Conservation (phyloP, 805 yeast genomes). For the Candida broadrunensis region DNA sequence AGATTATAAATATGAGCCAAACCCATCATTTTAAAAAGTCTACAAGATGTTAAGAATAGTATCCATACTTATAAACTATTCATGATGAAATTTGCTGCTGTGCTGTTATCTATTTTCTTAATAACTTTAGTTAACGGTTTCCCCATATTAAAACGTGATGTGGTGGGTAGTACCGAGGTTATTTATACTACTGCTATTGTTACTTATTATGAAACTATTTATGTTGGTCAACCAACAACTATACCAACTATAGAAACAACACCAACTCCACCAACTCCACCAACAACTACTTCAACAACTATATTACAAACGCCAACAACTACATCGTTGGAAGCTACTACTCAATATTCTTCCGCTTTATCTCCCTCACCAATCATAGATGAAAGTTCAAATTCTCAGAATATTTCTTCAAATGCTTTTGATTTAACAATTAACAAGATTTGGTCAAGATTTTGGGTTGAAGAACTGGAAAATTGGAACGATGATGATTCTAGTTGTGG, state of each 20-base stretch:
- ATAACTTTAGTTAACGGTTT: too few relatives aligned
- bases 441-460: conserved; percentile 15
- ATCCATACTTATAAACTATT: too few relatives aligned
- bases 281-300: not conserved
- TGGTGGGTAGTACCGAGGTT: not conserved
- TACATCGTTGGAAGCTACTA: not conserved
- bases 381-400: not conserved
- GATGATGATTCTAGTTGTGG: conserved; percentile 12
- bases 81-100: too few relatives aligned
- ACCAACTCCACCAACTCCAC: not conserved
- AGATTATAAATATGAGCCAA: too few relatives aligned
- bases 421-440: not conserved
- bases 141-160: not conserved
- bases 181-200: not conserved
- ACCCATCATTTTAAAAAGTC: too few relatives aligned
- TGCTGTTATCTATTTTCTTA: too few relatives aligned
- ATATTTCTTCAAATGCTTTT: not conserved
- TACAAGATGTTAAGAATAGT: too few relatives aligned
- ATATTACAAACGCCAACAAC: not conserved
- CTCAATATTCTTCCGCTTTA: not conserved
- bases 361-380: too few relatives aligned
- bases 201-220: not conserved
- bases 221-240: not conserved
- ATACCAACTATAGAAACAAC: not conserved
- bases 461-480: conserved; percentile 8